Conservation (phyloP, 345 rosid genomes). For the Populus euphratica region DNA sequence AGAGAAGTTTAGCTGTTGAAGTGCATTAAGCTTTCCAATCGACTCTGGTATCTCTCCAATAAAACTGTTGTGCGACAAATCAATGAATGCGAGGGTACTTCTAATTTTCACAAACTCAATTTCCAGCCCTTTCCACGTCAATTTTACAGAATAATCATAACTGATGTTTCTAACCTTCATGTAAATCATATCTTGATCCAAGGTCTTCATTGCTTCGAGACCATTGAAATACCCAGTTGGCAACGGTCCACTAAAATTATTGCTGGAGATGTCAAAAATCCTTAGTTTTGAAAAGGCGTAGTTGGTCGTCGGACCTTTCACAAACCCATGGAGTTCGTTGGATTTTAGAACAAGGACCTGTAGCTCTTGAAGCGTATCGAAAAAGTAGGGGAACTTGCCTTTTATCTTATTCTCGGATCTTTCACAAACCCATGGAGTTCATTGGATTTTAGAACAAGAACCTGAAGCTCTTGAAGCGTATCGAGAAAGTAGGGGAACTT, state of each 20-base stretch:
- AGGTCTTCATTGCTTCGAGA: not conserved
- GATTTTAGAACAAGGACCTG: too few species aligned
- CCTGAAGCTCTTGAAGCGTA: too few species aligned
- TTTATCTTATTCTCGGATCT: not conserved
- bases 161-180: too few species aligned
- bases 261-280: slow-evolving; percentile 2
- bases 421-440: too few species aligned
- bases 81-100: not conserved
- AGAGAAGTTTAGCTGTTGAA: slow-evolving; percentile 2
- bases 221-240: not conserved
- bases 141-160: not conserved
- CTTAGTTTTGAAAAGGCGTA: not conserved
- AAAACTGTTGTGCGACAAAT: not conserved
- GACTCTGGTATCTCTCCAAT: not conserved
- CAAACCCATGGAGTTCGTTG: too few species aligned
- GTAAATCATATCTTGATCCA: not conserved
- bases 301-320: not conserved
- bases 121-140: not conserved
- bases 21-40: not conserved
- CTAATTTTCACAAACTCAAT: not conserved
- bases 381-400: too few species aligned
- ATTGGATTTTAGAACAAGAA: too few species aligned
- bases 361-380: too few species aligned
- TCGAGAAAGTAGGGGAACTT: too few species aligned
- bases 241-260: not conserved